These are phyloP conservation scores for Dalechampia spathulata DNA, from an alignment of 441 rosid genomes.

Conservation along the genomic window DNA sequence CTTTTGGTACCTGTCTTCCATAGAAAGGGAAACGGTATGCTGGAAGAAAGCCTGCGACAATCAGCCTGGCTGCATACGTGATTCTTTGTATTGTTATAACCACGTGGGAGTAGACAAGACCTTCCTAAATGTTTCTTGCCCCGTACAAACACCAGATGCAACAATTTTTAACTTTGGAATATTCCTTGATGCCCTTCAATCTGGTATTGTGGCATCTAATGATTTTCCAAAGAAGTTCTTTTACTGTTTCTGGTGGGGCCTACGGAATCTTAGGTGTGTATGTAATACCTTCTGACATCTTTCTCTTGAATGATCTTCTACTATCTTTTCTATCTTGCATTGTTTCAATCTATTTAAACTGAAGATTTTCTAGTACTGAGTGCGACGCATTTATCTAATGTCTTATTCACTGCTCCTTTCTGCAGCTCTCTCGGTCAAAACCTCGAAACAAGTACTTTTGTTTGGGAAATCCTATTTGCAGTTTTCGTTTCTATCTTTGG, in stretches of 20 bases:
- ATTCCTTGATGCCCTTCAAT: background rate
- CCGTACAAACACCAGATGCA: background rate
- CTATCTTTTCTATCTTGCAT: no score
- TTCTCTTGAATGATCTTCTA: no score
- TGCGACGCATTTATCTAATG: no score
- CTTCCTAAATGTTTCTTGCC: conserved; percentile 40
- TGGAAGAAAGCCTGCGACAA: conserved; percentile 64
- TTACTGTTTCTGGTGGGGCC: background rate
- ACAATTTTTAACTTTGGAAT: background rate
- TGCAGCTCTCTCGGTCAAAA: conserved; percentile 78
- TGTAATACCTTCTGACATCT: no score
- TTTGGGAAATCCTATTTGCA: conserved; percentile 67
- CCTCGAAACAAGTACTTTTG: conserved; percentile 62
- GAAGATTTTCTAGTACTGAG: no score
- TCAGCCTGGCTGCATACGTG: conserved; percentile 9
- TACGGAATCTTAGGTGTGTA: background rate
- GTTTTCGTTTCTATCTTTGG: conserved; percentile 63
- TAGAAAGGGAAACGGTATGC: conserved; percentile 66
- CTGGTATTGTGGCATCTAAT: background rate
- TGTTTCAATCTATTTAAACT: no score
- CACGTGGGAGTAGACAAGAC: no score
- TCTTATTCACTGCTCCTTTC: background rate
- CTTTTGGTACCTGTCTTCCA: conserved; percentile 74
- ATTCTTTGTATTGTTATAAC: conserved; percentile 38
- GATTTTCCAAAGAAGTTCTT: background rate